Base-by-base conservation (phyloP, 345 rosid species). In the Eucalyptus victrix region DNA sequence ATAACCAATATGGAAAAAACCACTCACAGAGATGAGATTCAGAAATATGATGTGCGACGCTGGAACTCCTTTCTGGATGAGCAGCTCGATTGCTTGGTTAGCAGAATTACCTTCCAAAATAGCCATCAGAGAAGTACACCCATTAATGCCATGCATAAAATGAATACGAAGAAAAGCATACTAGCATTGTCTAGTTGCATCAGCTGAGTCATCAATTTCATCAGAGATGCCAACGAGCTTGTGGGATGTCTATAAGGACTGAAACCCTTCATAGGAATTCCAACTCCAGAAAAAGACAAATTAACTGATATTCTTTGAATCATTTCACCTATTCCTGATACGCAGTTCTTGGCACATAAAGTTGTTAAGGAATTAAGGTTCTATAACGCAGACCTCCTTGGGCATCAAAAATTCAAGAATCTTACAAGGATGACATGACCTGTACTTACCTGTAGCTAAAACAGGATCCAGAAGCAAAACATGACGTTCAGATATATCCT, bases 381-480 rank as follows among this genome's bases (percentile, higher is more conserved):
- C 40, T 44, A 56, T 58, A 42, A 45, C 3, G 2, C 85, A 76
- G 47, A 76, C 13, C 40, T 53, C 80, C 19, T 19, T 24, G 76
- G 67, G 88, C 23, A 12, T 40, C 3, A 76, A 76, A 76, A 21
- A 76, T 21, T 76, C 3, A 76, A 76, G 85, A 23, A 40, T 76
- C 83, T 76, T 76, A 21, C 85, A 37, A 40, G 28, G 62, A 34
- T 47, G 87, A 87, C 42, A 51, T 26, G 85, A 49, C 76, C 83
- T 81, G 88, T 67, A 37, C 53, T 89, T 95, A 96, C 99, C 99
- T 87, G 99, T 98, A 87, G 96, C 98, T 90, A 98, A 96, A 89
- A 97, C 99, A 11, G 99, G 99, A 88, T 98, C 99, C 26, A 98
- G 95, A 89, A 98, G 99, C 90, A 98, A 95, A 89, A 98, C 99